Base-by-base conservation (phyloP, 495 filamentous ascomycete genomes). In the Talaromyces ruber region DNA sequence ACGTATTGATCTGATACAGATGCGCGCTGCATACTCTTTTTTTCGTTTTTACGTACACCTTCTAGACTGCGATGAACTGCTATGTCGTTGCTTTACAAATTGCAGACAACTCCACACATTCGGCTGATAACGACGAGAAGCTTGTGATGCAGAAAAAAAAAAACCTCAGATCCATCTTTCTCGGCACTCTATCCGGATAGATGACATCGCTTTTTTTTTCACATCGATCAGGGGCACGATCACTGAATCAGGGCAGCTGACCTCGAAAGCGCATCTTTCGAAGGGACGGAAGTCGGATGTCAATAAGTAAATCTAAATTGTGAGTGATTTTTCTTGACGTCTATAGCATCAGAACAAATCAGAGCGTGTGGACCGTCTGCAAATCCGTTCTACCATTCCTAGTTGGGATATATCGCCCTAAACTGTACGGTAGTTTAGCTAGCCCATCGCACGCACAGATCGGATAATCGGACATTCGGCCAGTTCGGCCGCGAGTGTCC, bases 401-500 rank as follows among this genome's bases (percentile, higher is more conserved):
- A 21, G 9, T 21, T 47, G n/a, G 43, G 43, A 2, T 47, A 47
- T 47, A 47, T 47, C 43, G 43, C 43, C 43, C 43, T 47, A 47
- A 47, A 47, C 43, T 47, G 30, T n/a, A n/a, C n/a, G n/a, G n/a
- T n/a, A n/a, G n/a, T n/a, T 14, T 39, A 39, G 3, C 4, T 39
- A 39, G 34, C 34, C 12, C 12, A 2, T 39, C 34, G 34, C 34
- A 39, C 34, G 34, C 34, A 39, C 34, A 39, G 26, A 54, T 54
- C 51, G 51, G 51, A 54, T 54, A 54, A 54, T 54, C 51, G 51
- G 51, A 54, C 22, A 28, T 54, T 54, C 51, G 51, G 51, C 51
- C 51, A 24, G 21, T 54, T 54, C 51, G 51, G 51, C 51, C 51
- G 7, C 3, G 8, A 24, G 21, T 6, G 11, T 26, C 6, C 30